A percentile compares a stretch with the other conserved stretches of the same genome.
Evolutionary conservation across 2,329 filamentous ascomycete species (phyloP).

Genomic region (Aspergillus sp.): DNA sequence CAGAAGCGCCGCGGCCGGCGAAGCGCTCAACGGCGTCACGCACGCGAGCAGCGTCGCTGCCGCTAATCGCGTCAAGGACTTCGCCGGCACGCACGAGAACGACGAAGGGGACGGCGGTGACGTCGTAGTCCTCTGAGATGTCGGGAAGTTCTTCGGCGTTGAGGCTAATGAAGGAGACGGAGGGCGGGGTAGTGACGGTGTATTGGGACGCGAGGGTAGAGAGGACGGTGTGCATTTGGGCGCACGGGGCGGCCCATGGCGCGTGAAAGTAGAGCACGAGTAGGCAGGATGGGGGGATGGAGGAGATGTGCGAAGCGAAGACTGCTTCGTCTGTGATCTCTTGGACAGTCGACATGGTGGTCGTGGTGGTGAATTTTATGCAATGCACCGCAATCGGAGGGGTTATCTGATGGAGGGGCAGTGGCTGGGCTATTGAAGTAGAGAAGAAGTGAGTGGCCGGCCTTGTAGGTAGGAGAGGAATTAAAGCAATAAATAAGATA

Average conservation of each 20-base stretch:
- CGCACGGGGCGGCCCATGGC: slow-evolving; percentile 92
- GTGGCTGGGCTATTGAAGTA: slow-evolving; percentile 26
- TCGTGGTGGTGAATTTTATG: not conserved
- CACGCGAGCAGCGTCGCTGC: slow-evolving; percentile 81
- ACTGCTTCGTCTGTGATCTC: slow-evolving; percentile 68
- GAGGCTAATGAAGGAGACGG: slow-evolving; percentile 77
- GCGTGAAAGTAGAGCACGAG: slow-evolving; percentile 91
- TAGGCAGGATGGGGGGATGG: slow-evolving; percentile 63
- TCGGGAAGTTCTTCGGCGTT: slow-evolving; percentile 94
- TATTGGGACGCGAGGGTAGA: slow-evolving; percentile 81
- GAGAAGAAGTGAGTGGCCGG: not conserved
- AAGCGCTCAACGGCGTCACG: slow-evolving; percentile 79
- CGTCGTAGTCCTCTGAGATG: slow-evolving; percentile 85
- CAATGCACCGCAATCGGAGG: not conserved
- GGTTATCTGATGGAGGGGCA: slow-evolving; percentile 49
- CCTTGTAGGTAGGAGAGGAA: not conserved
- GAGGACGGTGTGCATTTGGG: slow-evolving; percentile 85
- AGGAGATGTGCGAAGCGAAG: slow-evolving; percentile 63
- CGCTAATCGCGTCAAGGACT: slow-evolving; percentile 77
- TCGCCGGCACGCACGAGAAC: slow-evolving; percentile 70
- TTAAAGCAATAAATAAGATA: not conserved
- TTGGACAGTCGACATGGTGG: slow-evolving; percentile 64
- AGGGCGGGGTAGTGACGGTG: slow-evolving; percentile 57
- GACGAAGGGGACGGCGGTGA: slow-evolving; percentile 88
- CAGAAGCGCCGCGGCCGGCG: slow-evolving; percentile 45